Base-by-base conservation (phyloP, 2,329 filamentous ascomycete species). In the Pochonia chlamydosporia region DNA sequence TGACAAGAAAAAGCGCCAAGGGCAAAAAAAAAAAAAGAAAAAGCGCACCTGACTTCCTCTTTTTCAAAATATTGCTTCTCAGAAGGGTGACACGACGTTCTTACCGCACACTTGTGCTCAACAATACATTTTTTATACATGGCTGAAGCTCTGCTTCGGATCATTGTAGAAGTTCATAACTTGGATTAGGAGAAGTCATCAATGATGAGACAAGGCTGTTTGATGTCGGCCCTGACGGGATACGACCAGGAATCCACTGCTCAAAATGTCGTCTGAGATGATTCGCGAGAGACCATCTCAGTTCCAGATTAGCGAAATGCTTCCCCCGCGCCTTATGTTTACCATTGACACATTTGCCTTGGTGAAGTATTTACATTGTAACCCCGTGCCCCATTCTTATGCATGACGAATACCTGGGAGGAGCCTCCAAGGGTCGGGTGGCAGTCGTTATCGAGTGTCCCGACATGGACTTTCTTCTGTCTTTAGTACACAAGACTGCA, bases 1-100 rank as follows among this genome's bases (percentile, higher is more conserved):
- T 51, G 47, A 23, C 43, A 46, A 49, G 47, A 37, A 49, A 49
- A 49, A 46, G 36, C 42, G 26, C 26, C 20, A 46, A 46, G 43
- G 47, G 47, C 26, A 49, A 49, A 49, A 45, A 37, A 50, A 50
- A 41, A n/a, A n/a, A n/a, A n/a, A n/a, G n/a, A n/a, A n/a, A n/a
- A n/a, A n/a, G n/a, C n/a, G 44, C 26, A 48, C 49, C 40, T 41
- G 45, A 43, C 45, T 50, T 31, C 33, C 36, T 25, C 42, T 30
- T 41, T 35, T 40, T n/a, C 30, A 40, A 42, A 40, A 47, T 14
- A 47, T 47, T 5, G 26, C 36, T 41, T 47, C 46, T 44, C 42
- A 28, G 46, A 50, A 50, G 44, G 47, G 26, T 40, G 37, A 40
- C 37, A 5, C 1, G 18, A n/a, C n/a, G 10, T 40, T 20, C 1